Base-by-base conservation (phyloP, 306 rosid genomes). In the Crataegus laevigata region DNA sequence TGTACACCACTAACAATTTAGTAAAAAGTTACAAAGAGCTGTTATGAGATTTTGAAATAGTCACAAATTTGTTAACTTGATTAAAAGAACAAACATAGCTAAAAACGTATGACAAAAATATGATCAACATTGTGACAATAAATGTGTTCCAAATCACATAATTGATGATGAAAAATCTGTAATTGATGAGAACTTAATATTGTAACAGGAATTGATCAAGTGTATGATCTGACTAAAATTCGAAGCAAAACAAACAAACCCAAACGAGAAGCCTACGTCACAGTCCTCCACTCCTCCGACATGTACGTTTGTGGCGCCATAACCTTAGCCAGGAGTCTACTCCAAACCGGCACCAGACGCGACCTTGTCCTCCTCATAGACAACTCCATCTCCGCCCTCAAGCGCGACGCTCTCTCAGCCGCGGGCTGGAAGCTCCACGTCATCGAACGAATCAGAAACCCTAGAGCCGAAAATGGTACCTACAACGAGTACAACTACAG, bases 401-500 rank as follows among this genome's bases (percentile, higher is more conserved):
- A 90, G 75, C 96, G 94, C 7, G 78, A 42, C 0, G 92, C 90
- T 11, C 84, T 94, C 2, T 36, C 85, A 1, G 25, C 76, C 0
- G 81, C 99, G 3, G 99, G 99, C 0, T 94, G 99, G 99, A 81
- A 70, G 82, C 84, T 89, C 65, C 89, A 89, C 11, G 7, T 85
- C 80, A 94, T 92, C 11, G 71, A 81, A 26, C 85, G 99, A 2
- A 94, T 94, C 66, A 86, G 99, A 21, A 94, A 94, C 80, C 97
- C 99, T 0, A 74, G 74, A 29, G 91, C 99, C 0, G 81, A 80
- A 64, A 88, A 85, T 2, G 74, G 73, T 30, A 83, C 99, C 11
- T 94, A 94, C 81, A 94, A 94, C 72, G 97, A 94, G 77, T 94
- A 94, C 86, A 94, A 94, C 78, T 94, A 94, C 84, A 94, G 96